Evolutionary conservation across 768 basidiomycete species (phyloP).

Genomic region (Boletellus ananas): DNA sequence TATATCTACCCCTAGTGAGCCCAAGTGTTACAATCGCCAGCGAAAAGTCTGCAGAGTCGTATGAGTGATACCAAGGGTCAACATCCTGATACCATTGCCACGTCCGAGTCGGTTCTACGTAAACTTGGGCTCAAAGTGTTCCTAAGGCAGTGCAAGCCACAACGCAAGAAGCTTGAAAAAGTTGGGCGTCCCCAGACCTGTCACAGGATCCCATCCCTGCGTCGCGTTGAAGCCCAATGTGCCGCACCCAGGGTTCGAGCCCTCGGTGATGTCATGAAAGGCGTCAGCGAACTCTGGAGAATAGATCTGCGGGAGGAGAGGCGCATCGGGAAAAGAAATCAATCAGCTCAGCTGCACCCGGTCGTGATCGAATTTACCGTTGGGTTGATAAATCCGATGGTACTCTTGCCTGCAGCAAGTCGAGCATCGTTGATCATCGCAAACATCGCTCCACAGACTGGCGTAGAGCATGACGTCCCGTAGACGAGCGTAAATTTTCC

Average conservation of each 20-base stretch:
- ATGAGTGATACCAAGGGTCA: too few species aligned
- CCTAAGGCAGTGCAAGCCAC: not conserved
- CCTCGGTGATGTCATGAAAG: constrained; percentile 21
- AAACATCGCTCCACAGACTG: constrained; percentile 28
- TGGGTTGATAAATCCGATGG: constrained; percentile 43
- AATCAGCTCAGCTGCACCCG: too few species aligned
- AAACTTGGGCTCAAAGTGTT: too few species aligned
- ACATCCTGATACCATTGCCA: too few species aligned
- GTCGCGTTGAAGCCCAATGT: constrained; percentile 26
- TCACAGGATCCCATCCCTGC: constrained; percentile 32
- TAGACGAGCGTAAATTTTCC: constrained; percentile 5
- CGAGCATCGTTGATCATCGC: constrained; percentile 36
- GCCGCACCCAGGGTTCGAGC: constrained; percentile 27
- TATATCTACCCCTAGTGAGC: too few species aligned
- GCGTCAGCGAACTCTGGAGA: constrained; percentile 8
- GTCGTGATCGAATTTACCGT: constrained; percentile 28
- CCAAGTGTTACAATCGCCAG: too few species aligned
- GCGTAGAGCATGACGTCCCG: constrained; percentile 33
- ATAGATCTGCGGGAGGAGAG: constrained; percentile 13
- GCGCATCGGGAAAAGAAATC: too few species aligned
- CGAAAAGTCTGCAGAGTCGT: too few species aligned
- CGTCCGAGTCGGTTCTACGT: too few species aligned
- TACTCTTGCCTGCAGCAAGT: constrained; percentile 23
- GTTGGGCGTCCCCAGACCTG: constrained; percentile 39
- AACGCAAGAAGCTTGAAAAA: constrained; percentile 44